Percentiles rank a stretch among this genome's conserved stretches.
These are phyloP conservation scores for Jackrogersella minutella DNA, from an alignment of 495 filamentous ascomycete species.

Conservation along the genomic window DNA sequence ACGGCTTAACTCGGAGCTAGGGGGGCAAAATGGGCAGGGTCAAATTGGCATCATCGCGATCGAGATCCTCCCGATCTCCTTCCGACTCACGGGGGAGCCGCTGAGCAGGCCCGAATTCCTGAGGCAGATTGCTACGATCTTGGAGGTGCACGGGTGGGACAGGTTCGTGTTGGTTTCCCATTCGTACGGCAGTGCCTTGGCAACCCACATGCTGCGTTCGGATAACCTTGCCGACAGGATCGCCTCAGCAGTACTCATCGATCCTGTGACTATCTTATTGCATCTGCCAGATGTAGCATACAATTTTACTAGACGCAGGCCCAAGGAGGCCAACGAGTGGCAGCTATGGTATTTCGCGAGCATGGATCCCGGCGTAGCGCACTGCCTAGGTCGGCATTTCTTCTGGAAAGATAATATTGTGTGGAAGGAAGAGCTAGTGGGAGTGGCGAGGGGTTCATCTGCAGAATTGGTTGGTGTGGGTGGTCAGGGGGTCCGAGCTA, in stretches of 20 bases:
- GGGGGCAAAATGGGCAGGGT: conserved; percentile 42
- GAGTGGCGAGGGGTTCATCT: conserved; percentile 18
- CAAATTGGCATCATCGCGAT: conserved; percentile 69
- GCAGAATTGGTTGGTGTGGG: conserved; percentile 26
- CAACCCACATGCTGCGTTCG: conserved; percentile 66
- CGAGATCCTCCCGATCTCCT: conserved; percentile 69
- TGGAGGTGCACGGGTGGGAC: conserved; percentile 60
- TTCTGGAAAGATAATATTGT: conserved; percentile 74
- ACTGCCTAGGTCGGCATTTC: conserved; percentile 66
- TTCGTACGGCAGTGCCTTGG: conserved; percentile 69
- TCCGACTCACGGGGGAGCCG: conserved; percentile 63
- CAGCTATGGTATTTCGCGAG: conserved; percentile 73
- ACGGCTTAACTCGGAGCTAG: conserved; percentile 56
- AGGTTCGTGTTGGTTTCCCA: conserved; percentile 64
- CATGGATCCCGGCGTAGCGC: conserved; percentile 68
- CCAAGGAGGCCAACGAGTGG: conserved; percentile 66
- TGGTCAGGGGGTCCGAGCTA: conserved; percentile 8
- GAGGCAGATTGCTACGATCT: conserved; percentile 58
- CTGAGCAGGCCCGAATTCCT: conserved; percentile 58
- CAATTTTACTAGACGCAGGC: conserved; percentile 69
- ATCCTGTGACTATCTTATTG: conserved; percentile 71
- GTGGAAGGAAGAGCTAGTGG: conserved; percentile 68
- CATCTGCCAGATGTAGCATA: conserved; percentile 75
- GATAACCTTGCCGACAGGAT: conserved; percentile 52
- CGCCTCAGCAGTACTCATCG: conserved; percentile 62